Percentiles rank a stretch among this genome's conserved stretches.
These are phyloP conservation scores for Saitozyma podzolica DNA, from an alignment of 768 basidiomycete genomes.

Conservation along the genomic window DNA sequence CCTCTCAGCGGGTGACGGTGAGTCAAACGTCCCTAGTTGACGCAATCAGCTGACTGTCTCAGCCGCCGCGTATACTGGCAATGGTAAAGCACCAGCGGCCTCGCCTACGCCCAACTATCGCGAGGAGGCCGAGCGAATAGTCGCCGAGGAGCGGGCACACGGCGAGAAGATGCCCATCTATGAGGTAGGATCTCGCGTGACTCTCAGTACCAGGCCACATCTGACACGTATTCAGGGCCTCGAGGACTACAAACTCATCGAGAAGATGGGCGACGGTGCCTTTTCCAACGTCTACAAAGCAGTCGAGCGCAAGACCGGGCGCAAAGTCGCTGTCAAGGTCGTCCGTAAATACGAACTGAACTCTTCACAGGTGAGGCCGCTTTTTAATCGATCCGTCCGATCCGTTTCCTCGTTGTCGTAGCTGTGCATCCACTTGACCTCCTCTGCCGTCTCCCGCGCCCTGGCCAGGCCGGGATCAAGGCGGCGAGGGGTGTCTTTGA, in stretches of 20 bases:
- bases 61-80: conserved; percentile 42
- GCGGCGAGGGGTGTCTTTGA: conserved; percentile 19
- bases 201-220: background rate
- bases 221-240: conserved; percentile 32
- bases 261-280: conserved; percentile 66
- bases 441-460: conserved; percentile 28
- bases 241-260: conserved; percentile 55
- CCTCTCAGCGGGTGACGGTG: conserved; percentile 39
- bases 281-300: conserved; percentile 99
- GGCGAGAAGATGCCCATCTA: conserved; percentile 80
- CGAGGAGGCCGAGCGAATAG: conserved; percentile 64
- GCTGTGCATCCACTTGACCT: background rate
- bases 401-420: conserved; percentile 4
- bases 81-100: conserved; percentile 46
- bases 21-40: conserved; percentile 3
- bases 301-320: conserved; percentile 68
- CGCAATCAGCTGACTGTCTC: conserved; percentile 25
- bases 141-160: conserved; percentile 71
- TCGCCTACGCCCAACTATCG: conserved; percentile 44
- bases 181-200: conserved; percentile 56
- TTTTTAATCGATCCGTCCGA: background rate
- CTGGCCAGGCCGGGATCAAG: conserved; percentile 49
- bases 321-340: conserved; percentile 81
- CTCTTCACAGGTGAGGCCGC: conserved; percentile 36
- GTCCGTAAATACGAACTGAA: conserved; percentile 64